A percentile compares a stretch with the other conserved stretches of the same genome.
These are phyloP conservation scores for Urochloa ruziziensis DNA, from an alignment of 176 grass and related monocot genomes.

Conservation along the genomic window DNA sequence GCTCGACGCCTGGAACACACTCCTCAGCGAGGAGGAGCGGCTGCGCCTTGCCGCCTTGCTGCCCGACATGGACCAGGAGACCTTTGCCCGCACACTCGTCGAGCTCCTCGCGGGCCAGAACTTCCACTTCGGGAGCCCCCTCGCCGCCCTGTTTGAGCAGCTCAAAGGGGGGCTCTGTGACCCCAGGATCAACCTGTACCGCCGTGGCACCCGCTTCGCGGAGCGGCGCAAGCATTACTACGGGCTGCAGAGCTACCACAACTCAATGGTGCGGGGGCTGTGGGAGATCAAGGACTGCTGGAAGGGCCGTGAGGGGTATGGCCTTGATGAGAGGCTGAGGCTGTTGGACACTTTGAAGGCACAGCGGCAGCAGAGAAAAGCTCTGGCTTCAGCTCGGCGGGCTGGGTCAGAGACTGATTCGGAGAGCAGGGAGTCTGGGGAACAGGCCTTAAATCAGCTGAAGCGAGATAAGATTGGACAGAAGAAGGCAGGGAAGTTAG, in stretches of 20 bases:
- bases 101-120: constrained; percentile 71
- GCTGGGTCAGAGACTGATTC: constrained; percentile 46
- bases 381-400: background rate
- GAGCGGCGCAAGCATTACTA: constrained; percentile 77
- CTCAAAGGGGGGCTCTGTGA: constrained; percentile 81
- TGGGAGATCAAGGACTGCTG: constrained; percentile 73
- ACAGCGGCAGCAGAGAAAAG: constrained; percentile 21
- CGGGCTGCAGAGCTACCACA: constrained; percentile 70
- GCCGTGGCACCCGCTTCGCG: constrained; percentile 40
- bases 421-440: constrained; percentile 46
- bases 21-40: constrained; percentile 73
- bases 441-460: constrained; percentile 18
- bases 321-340: constrained; percentile 61
- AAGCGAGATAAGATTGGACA: constrained; percentile 43
- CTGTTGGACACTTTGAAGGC: constrained; percentile 49
- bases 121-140: constrained; percentile 83
- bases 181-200: constrained; percentile 71
- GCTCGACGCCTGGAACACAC: constrained; percentile 66
- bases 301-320: constrained; percentile 54
- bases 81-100: constrained; percentile 58
- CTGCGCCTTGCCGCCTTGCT: constrained; percentile 54
- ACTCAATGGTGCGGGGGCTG: constrained; percentile 61
- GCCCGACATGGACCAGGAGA: constrained; percentile 84
- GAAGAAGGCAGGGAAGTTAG: constrained; percentile 33
- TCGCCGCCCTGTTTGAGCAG: constrained; percentile 36